Evolutionary conservation across 2,329 filamentous ascomycete genomes (phyloP).

Genomic region (Dactylellina drechsleri): DNA sequence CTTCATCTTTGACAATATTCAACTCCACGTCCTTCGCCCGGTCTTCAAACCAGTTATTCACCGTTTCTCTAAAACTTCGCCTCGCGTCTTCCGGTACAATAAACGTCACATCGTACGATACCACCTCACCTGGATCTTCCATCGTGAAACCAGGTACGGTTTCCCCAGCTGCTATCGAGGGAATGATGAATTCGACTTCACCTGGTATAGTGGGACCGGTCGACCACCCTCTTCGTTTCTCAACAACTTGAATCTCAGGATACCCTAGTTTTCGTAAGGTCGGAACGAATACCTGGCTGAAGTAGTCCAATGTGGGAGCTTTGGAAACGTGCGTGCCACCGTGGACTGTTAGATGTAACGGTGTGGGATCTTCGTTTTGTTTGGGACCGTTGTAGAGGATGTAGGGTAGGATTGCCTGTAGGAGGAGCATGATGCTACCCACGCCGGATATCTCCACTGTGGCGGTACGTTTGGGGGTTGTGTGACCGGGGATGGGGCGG

Average conservation of each 20-base stretch:
- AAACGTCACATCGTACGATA: constrained; percentile 66
- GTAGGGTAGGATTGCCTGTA: constrained; percentile 72
- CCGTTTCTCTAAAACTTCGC: constrained; percentile 33
- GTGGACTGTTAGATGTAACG: constrained; percentile 66
- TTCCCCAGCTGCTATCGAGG: constrained; percentile 62
- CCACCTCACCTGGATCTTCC: constrained; percentile 61
- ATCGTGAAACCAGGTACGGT: constrained; percentile 61
- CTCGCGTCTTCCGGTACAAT: constrained; percentile 63
- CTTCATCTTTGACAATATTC: constrained; percentile 65
- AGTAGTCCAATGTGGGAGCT: constrained; percentile 71
- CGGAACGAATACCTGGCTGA: constrained; percentile 71
- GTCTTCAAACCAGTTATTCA: constrained; percentile 30
- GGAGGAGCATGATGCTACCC: constrained; percentile 69
- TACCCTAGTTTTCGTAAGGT: constrained; percentile 62
- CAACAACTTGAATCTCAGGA: constrained; percentile 49
- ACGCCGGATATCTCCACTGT: constrained; percentile 65
- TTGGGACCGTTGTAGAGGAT: constrained; percentile 63
- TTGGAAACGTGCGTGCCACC: constrained; percentile 71
- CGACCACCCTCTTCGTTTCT: constrained; percentile 67
- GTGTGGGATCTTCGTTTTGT: constrained; percentile 51
- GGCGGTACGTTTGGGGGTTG: constrained; percentile 40
- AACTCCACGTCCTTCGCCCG: constrained; percentile 60
- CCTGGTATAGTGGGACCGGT: constrained; percentile 63
- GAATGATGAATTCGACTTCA: constrained; percentile 64
- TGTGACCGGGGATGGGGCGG: constrained; percentile 60